phyloP scores from a whole-genome alignment of 108 stramenopile genomes.

The Skeletonema grethae region DNA sequence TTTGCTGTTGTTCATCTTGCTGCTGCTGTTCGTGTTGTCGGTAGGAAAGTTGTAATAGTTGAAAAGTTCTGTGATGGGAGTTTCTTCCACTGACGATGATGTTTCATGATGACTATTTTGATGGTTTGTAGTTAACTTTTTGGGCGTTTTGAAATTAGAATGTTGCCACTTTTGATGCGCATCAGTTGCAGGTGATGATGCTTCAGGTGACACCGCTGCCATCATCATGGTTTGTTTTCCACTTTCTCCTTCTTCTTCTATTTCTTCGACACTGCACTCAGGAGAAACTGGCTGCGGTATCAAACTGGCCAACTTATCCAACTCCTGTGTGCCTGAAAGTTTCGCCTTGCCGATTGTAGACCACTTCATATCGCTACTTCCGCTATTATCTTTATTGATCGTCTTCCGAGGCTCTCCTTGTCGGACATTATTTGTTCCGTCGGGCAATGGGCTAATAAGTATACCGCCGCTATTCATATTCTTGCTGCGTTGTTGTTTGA shows the following conservation, averaged over 20 bases:
- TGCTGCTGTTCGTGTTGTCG: neutral
- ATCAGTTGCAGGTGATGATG: neutral
- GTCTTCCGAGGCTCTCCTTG: neutral
- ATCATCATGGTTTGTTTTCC: neutral
- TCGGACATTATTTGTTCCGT: conserved; percentile 1
- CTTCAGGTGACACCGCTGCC: neutral
- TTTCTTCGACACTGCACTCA: neutral
- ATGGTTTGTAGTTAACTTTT: neutral
- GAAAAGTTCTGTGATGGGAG: neutral
- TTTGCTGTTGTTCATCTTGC: neutral
- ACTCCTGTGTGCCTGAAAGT: neutral
- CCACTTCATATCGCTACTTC: neutral
- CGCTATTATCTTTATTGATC: neutral
- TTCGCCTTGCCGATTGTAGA: neutral
- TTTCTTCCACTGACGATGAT: neutral
- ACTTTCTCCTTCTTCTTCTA: neutral
- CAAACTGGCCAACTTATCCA: neutral
- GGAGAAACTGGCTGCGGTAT: neutral
- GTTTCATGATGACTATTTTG: neutral
- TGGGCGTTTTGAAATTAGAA: neutral
- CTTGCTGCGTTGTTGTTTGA: neutral
- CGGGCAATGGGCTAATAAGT: neutral
- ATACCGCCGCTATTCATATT: neutral
- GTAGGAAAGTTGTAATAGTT: neutral
- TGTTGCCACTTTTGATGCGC: neutral